phyloP scores from a whole-genome alignment of 73 alveolate species.

The Uronychia binucleata region DNA sequence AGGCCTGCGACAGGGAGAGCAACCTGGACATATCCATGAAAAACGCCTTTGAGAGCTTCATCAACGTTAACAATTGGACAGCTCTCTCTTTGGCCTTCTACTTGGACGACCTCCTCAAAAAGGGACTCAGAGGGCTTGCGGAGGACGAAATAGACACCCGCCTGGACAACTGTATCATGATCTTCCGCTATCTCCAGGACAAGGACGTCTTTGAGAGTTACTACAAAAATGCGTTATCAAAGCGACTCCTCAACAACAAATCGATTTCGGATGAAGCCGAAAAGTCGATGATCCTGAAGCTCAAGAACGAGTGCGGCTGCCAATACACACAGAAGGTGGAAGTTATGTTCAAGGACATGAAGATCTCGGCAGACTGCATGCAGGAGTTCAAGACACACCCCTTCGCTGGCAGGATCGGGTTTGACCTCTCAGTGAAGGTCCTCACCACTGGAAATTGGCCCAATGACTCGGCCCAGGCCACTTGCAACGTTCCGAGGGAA shows the following conservation, averaged over 20 bases:
- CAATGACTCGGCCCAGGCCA: constrained; percentile 11
- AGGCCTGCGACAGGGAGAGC: constrained; percentile 56
- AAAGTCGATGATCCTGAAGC: constrained; percentile 60
- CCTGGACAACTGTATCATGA: constrained; percentile 44
- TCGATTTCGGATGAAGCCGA: constrained; percentile 71
- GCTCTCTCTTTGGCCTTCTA: constrained; percentile 70
- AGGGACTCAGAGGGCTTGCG: constrained; percentile 57
- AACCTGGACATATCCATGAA: constrained; percentile 45
- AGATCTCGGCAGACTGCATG: constrained; percentile 51
- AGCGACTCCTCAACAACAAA: constrained; percentile 48
- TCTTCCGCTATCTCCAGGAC: constrained; percentile 63
- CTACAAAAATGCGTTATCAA: constrained; percentile 58
- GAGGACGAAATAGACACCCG: constrained; percentile 57
- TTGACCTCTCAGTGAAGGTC: constrained; percentile 65
- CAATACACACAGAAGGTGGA: constrained; percentile 67
- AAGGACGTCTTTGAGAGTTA: constrained; percentile 73
- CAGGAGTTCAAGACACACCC: constrained; percentile 45
- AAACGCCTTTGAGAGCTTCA: constrained; percentile 71
- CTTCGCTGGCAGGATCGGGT: not conserved
- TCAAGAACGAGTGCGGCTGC: constrained; percentile 75
- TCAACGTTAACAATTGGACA: constrained; percentile 57
- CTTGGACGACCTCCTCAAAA: constrained; percentile 63
- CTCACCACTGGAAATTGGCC: constrained; percentile 87
- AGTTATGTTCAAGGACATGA: constrained; percentile 81
- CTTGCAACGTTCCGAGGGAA: constrained; percentile 41